Conservation (phyloP, 257 asterid genomes). For the Lantana camara region DNA sequence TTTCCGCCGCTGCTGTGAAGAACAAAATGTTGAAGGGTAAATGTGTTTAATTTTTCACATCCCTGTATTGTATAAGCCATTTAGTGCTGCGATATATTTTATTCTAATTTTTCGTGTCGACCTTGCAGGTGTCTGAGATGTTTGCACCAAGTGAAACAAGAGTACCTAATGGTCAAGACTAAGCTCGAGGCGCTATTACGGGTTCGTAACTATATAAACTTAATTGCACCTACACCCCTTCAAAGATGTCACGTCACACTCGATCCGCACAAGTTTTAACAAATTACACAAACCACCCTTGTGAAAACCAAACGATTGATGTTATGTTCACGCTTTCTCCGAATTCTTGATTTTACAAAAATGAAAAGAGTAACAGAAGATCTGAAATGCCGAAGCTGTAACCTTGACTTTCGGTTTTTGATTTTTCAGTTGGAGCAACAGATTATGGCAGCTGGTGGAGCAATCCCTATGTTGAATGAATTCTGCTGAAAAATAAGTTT, state of each 20-base stretch:
- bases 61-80: neutral
- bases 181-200: slow-evolving; percentile 61
- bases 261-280: too few species aligned
- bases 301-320: too few species aligned
- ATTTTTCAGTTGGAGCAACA: slow-evolving; percentile 69
- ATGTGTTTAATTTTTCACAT: too few species aligned
- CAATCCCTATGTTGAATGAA: slow-evolving; percentile 46
- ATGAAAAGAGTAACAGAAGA: neutral
- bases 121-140: slow-evolving; percentile 61
- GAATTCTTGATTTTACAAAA: too few species aligned
- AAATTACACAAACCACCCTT: neutral
- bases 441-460: slow-evolving; percentile 82
- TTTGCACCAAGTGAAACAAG: slow-evolving; percentile 66
- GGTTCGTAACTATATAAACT: too few species aligned
- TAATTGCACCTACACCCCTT: neutral
- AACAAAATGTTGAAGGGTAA: slow-evolving; percentile 59
- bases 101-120: neutral
- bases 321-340: too few species aligned
- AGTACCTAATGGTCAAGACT: slow-evolving; percentile 66
- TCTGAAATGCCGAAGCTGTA: neutral
- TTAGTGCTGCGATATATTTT: neutral
- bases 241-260: too few species aligned
- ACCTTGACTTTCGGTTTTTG: neutral
- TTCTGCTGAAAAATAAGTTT: slow-evolving; percentile 25
- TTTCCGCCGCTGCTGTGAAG: slow-evolving; percentile 65